These are phyloP conservation scores for Kwoniella dendrophila DNA, from an alignment of 768 basidiomycete genomes.

Conservation along the genomic window DNA sequence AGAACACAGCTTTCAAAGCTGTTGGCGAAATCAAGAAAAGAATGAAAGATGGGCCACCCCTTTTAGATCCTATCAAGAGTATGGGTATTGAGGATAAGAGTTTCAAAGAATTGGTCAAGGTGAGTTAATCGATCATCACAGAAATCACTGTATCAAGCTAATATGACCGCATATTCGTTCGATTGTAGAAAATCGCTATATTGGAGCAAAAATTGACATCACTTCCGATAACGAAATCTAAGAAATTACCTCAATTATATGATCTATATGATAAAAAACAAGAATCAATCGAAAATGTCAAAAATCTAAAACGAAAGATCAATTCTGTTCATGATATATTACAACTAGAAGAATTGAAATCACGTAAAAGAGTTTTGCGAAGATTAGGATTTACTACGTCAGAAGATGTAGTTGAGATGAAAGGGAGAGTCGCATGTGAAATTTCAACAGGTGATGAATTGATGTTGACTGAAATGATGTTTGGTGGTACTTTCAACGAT, in stretches of 20 bases:
- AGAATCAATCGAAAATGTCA: constrained; percentile 57
- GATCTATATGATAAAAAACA: constrained; percentile 77
- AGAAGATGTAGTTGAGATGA: constrained; percentile 94
- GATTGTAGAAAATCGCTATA: constrained; percentile 77
- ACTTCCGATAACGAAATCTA: constrained; percentile 76
- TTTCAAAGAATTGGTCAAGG: constrained; percentile 82
- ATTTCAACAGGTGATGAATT: constrained; percentile 97
- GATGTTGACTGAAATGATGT: constrained; percentile 91
- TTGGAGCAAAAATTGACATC: constrained; percentile 84
- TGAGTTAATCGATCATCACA: too few relatives aligned
- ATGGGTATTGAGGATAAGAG: constrained; percentile 96
- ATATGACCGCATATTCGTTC: constrained; percentile 7
- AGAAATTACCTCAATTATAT: constrained; percentile 77
- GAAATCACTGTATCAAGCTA: too few relatives aligned
- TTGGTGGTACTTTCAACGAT: constrained; percentile 93
- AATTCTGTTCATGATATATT: constrained; percentile 87
- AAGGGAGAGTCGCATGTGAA: constrained; percentile 97
- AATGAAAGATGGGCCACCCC: constrained; percentile 80
- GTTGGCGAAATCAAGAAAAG: constrained; percentile 86
- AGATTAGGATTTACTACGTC: constrained; percentile 85
- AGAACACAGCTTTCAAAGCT: constrained; percentile 86
- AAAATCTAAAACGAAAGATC: constrained; percentile 79
- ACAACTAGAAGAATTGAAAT: constrained; percentile 94
- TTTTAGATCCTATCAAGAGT: constrained; percentile 88
- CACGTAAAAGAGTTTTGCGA: constrained; percentile 88